Percentiles rank a stretch among this genome's conserved stretches.
Evolutionary conservation across 805 yeast species (phyloP).

Genomic region (Metschnikowia reukaufii): DNA sequence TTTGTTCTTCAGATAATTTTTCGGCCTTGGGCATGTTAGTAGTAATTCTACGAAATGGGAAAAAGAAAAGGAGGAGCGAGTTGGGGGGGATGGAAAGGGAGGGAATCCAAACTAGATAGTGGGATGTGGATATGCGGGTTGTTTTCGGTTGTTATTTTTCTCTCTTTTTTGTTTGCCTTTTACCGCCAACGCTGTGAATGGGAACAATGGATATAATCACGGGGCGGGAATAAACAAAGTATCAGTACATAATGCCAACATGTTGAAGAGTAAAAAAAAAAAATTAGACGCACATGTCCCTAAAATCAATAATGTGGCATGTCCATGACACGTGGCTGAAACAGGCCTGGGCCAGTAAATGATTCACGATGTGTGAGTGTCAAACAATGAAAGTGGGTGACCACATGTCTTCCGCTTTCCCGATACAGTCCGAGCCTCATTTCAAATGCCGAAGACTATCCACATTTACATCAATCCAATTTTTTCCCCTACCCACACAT

Average conservation of each 20-base stretch:
- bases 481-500: too few species aligned
- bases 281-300: too few species aligned
- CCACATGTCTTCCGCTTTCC: neutral
- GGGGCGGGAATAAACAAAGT: neutral
- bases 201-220: neutral
- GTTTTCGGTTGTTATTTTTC: neutral
- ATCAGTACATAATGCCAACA: neutral
- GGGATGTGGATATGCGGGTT: neutral
- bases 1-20: slow-evolving; percentile 92
- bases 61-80: neutral
- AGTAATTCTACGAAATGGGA: neutral
- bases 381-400: neutral
- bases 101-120: neutral
- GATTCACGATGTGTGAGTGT: neutral
- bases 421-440: neutral
- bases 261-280: too few species aligned
- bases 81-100: neutral
- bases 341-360: too few species aligned
- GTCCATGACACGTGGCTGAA: too few species aligned
- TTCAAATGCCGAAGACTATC: too few species aligned
- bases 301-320: too few species aligned
- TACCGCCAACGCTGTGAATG: neutral
- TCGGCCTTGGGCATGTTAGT: slow-evolving; percentile 56
- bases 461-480: too few species aligned
- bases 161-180: neutral